Conservation (phyloP, 306 rosid species). For the Cyamopsis tetragonoloba region DNA sequence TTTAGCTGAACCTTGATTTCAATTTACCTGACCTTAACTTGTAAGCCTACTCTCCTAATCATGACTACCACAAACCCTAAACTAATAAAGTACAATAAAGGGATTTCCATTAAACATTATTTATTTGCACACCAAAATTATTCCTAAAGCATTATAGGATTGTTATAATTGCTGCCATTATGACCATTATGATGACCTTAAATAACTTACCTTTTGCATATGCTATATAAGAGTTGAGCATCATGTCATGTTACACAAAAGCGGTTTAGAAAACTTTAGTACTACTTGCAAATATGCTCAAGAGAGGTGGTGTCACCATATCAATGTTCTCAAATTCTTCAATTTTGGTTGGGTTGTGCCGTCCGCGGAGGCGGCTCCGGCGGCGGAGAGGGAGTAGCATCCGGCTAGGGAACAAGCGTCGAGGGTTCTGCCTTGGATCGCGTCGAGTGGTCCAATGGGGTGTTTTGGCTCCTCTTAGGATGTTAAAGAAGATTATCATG, state of each 20-base stretch:
- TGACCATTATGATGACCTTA: slow-evolving; percentile 50
- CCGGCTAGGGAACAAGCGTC: slow-evolving; percentile 68
- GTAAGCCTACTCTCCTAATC: slow-evolving; percentile 42
- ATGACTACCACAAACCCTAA: slow-evolving; percentile 66
- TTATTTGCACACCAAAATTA: slow-evolving; percentile 54
- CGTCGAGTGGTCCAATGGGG: slow-evolving; percentile 67
- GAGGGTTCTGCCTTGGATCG: slow-evolving; percentile 63
- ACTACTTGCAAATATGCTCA: slow-evolving; percentile 41
- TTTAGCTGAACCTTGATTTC: background rate
- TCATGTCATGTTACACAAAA: background rate
- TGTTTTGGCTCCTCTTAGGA: slow-evolving; percentile 55
- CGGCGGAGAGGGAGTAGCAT: slow-evolving; percentile 59
- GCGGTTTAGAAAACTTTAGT: background rate
- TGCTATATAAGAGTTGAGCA: slow-evolving; percentile 37
- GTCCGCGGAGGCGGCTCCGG: slow-evolving; percentile 47
- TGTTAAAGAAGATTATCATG: slow-evolving; percentile 68
- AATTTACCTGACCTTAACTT: slow-evolving; percentile 23
- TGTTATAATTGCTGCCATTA: slow-evolving; percentile 74
- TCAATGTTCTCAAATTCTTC: slow-evolving; percentile 60
- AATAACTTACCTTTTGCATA: slow-evolving; percentile 37
- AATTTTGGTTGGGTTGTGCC: slow-evolving; percentile 50
- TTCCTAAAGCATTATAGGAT: slow-evolving; percentile 54
- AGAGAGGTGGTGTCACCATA: slow-evolving; percentile 40
- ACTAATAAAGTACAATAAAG: slow-evolving; percentile 33
- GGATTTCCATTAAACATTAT: slow-evolving; percentile 18